These are phyloP conservation scores for Alternaria conjuncta DNA, from an alignment of 2,329 filamentous ascomycete species.

Conservation along the genomic window DNA sequence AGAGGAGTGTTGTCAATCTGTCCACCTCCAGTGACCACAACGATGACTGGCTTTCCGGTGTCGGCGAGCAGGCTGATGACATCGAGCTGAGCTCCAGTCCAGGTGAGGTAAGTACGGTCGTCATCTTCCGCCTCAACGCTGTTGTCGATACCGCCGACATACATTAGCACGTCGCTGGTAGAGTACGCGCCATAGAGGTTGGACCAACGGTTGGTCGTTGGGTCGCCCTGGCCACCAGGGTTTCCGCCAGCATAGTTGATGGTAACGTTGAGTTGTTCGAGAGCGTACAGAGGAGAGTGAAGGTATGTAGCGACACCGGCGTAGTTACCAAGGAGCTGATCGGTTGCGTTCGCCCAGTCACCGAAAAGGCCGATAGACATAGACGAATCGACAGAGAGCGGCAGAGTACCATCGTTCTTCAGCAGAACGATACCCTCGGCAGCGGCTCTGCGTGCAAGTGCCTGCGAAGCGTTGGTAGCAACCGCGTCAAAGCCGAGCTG, in stretches of 20 bases:
- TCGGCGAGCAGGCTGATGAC: conserved; percentile 58
- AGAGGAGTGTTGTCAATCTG: conserved; percentile 62
- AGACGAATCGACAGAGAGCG: conserved; percentile 48
- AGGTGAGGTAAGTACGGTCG: conserved; percentile 60
- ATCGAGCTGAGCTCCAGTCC: conserved; percentile 60
- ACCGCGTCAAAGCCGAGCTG: conserved; percentile 49
- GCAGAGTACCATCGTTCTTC: conserved; percentile 60
- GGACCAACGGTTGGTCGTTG: conserved; percentile 34
- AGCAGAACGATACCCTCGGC: conserved; percentile 58
- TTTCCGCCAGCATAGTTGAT: conserved; percentile 37
- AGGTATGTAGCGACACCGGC: conserved; percentile 63
- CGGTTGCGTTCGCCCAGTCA: conserved; percentile 62
- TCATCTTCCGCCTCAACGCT: conserved; percentile 59
- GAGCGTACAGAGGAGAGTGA: conserved; percentile 60
- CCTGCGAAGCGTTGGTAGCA: conserved; percentile 59
- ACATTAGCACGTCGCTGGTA: conserved; percentile 61
- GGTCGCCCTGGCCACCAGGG: conserved; percentile 35
- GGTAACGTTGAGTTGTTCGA: conserved; percentile 53
- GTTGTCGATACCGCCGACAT: conserved; percentile 63
- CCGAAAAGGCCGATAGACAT: conserved; percentile 64
- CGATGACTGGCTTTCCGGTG: conserved; percentile 58
- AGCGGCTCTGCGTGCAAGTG: conserved; percentile 62
- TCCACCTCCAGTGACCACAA: conserved; percentile 61
- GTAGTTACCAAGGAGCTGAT: conserved; percentile 67
- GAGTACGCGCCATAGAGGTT: conserved; percentile 19